These are phyloP conservation scores for Xylaria cubensis DNA, from an alignment of 495 filamentous ascomycete genomes.

Conservation along the genomic window DNA sequence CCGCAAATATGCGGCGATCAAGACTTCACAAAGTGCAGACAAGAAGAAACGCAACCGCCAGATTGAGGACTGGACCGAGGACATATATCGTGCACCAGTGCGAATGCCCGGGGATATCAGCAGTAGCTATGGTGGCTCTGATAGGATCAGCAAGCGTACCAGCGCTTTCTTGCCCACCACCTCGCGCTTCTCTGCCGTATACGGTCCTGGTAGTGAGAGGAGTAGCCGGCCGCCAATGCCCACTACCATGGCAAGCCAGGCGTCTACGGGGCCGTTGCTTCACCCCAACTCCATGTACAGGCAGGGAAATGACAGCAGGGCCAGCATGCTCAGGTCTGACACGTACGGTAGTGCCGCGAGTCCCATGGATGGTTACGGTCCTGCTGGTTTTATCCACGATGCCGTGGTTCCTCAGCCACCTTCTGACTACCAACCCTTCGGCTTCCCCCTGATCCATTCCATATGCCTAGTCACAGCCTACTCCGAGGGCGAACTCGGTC, in stretches of 20 bases:
- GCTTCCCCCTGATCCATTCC: constrained; percentile 90
- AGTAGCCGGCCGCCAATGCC: constrained; percentile 62
- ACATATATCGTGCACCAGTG: constrained; percentile 91
- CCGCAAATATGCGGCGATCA: constrained; percentile 77
- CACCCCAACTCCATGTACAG: constrained; percentile 75
- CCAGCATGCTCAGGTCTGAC: constrained; percentile 59
- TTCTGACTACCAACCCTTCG: constrained; percentile 94
- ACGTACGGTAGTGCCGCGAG: constrained; percentile 59
- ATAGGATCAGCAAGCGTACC: constrained; percentile 78
- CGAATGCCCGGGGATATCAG: constrained; percentile 73
- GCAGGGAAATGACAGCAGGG: constrained; percentile 71
- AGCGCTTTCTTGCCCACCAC: constrained; percentile 83
- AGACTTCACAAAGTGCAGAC: constrained; percentile 73
- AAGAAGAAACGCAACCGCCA: constrained; percentile 83
- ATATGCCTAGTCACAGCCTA: constrained; percentile 97
- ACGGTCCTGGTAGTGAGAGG: constrained; percentile 63
- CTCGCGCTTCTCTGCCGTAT: constrained; percentile 93
- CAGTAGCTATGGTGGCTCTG: constrained; percentile 62
- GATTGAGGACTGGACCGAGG: constrained; percentile 98
- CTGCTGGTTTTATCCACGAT: constrained; percentile 93
- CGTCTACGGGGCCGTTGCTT: constrained; percentile 77
- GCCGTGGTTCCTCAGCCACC: constrained; percentile 97
- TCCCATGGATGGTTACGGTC: constrained; percentile 77
- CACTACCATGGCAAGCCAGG: constrained; percentile 97
- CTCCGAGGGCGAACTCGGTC: constrained; percentile 91